phyloP scores from a whole-genome alignment of 352 stramenopile species.

The Saprolegnia parasitica region DNA sequence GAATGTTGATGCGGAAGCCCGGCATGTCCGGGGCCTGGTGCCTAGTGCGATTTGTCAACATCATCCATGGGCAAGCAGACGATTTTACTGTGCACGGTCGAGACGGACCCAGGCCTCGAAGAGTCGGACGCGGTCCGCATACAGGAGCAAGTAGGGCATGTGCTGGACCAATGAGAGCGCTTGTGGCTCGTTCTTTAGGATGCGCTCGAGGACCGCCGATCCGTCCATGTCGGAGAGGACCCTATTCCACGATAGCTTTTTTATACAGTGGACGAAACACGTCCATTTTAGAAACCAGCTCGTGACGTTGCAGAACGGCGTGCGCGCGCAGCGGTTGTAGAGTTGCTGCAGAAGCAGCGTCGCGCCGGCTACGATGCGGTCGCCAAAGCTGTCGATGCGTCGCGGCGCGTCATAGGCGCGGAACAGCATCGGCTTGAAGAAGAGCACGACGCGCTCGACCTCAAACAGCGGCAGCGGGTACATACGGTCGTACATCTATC shows the following conservation, averaged over 20 bases:
- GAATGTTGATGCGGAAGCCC: constrained; percentile 61
- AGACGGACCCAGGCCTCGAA: constrained; percentile 56
- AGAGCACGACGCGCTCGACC: constrained; percentile 54
- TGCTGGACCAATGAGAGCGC: constrained; percentile 59
- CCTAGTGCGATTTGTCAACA: not conserved
- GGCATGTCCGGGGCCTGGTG: constrained; percentile 45
- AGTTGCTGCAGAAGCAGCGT: constrained; percentile 56
- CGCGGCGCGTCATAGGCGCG: constrained; percentile 46
- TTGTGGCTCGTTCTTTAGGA: constrained; percentile 45
- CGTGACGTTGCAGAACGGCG: constrained; percentile 67
- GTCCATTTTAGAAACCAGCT: no score
- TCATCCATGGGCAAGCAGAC: not conserved
- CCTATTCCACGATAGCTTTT: no score
- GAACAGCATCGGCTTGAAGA: constrained; percentile 54
- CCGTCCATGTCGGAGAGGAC: constrained; percentile 53
- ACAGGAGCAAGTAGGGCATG: constrained; percentile 71
- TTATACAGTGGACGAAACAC: constrained; percentile 21
- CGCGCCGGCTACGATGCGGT: constrained; percentile 51
- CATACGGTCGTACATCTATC: constrained; percentile 61
- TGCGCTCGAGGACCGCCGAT: constrained; percentile 52
- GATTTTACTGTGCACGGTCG: constrained; percentile 43
- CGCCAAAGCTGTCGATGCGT: constrained; percentile 41
- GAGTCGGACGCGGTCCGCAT: constrained; percentile 62
- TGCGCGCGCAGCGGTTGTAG: constrained; percentile 62
- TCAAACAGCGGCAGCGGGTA: constrained; percentile 63